Evolutionary conservation across 1,284 basidiomycete genomes (phyloP).

Genomic region (Heterobasidion occidentale): DNA sequence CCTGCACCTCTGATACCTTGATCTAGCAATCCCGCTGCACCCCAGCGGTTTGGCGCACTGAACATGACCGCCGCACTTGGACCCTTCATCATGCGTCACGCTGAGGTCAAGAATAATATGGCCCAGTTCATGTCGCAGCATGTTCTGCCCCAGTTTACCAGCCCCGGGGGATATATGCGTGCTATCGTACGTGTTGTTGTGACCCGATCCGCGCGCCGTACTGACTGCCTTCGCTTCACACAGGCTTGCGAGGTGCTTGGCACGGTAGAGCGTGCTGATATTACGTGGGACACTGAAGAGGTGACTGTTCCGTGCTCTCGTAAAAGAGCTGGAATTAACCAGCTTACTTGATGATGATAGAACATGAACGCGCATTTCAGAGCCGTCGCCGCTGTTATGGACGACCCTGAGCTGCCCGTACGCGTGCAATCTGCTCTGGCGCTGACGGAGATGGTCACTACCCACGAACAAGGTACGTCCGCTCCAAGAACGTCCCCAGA

Average conservation of each 20-base stretch:
- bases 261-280: slow-evolving; percentile 57
- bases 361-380: slow-evolving; percentile 57
- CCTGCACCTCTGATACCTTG: neutral
- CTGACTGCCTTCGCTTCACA: slow-evolving; percentile 4
- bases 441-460: slow-evolving; percentile 71
- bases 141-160: slow-evolving; percentile 65
- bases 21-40: slow-evolving; percentile 41
- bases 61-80: slow-evolving; percentile 74
- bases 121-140: slow-evolving; percentile 69
- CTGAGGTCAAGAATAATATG: slow-evolving; percentile 69
- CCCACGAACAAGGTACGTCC: slow-evolving; percentile 50
- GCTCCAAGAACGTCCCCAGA: neutral
- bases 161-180: slow-evolving; percentile 62
- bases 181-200: slow-evolving; percentile 50
- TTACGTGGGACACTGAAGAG: slow-evolving; percentile 61
- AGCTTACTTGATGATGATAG: slow-evolving; percentile 24
- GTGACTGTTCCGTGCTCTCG: slow-evolving; percentile 27
- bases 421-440: slow-evolving; percentile 80
- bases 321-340: neutral
- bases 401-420: slow-evolving; percentile 78
- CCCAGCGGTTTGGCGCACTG: slow-evolving; percentile 75
- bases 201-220: neutral
- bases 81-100: slow-evolving; percentile 73
- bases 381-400: slow-evolving; percentile 51
- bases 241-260: slow-evolving; percentile 78